Evolutionary conservation across 1,284 basidiomycete species (phyloP).

Genomic region (Phellinidium pouzarii): DNA sequence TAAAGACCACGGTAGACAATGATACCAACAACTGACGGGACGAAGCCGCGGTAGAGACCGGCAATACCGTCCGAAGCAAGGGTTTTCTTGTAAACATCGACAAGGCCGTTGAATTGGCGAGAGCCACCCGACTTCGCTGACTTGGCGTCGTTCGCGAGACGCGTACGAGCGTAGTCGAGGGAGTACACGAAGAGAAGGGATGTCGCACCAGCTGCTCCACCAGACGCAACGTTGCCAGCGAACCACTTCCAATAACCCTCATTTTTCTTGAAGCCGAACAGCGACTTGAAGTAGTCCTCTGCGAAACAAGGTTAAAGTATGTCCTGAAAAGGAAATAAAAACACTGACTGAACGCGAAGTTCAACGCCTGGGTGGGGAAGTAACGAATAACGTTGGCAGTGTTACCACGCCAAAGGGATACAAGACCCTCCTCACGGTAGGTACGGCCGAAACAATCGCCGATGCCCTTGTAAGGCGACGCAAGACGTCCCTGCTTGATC

Average conservation of each 20-base stretch:
- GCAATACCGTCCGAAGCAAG: conserved; percentile 83
- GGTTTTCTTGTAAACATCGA: conserved; percentile 94
- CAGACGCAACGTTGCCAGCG: conserved; percentile 88
- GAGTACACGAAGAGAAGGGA: conserved; percentile 98
- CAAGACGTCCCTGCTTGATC: conserved; percentile 96
- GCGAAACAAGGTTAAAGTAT: conserved; percentile 24
- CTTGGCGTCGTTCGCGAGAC: conserved; percentile 96
- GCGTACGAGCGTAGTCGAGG: conserved; percentile 94
- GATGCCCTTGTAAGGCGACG: conserved; percentile 90
- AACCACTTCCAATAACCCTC: conserved; percentile 92
- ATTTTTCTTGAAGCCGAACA: conserved; percentile 87
- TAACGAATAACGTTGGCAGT: conserved; percentile 97
- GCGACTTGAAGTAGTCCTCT: conserved; percentile 96
- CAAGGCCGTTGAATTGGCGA: conserved; percentile 92
- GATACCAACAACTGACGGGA: conserved; percentile 92
- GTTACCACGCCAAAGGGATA: conserved; percentile 93
- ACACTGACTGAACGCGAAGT: conserved; percentile 88
- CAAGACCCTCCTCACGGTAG: conserved; percentile 85
- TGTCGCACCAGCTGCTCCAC: conserved; percentile 95
- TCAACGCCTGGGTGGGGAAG: conserved; percentile 94
- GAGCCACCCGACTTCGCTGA: conserved; percentile 84
- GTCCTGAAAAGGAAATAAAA: neutral
- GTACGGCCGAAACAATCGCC: conserved; percentile 84
- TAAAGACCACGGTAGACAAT: conserved; percentile 96
- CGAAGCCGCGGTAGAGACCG: conserved; percentile 93